Conservation (phyloP, 208 protist genomes). For the Crithidia expoeki region DNA sequence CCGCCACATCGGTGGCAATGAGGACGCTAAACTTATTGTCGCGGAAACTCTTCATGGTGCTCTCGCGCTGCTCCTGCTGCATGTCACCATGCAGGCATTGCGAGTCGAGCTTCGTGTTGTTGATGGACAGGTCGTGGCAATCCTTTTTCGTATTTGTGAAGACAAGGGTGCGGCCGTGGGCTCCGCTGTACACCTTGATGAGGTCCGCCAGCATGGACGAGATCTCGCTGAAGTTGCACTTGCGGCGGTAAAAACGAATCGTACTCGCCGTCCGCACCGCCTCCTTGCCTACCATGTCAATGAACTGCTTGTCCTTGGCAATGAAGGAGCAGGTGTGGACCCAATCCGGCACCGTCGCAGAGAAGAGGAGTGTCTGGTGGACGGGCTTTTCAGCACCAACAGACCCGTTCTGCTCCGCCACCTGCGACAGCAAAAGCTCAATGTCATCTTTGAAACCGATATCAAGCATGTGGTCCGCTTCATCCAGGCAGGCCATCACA, state of each 20-base stretch:
- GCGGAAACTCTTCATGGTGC: slow-evolving; percentile 94
- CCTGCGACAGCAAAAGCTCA: slow-evolving; percentile 93
- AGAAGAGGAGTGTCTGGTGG: slow-evolving; percentile 95
- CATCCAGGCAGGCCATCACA: slow-evolving; percentile 97
- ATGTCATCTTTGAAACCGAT: slow-evolving; percentile 97
- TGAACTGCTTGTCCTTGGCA: slow-evolving; percentile 89
- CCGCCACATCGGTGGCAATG: slow-evolving; percentile 94
- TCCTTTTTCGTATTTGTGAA: slow-evolving; percentile 95
- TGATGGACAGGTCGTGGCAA: slow-evolving; percentile 90
- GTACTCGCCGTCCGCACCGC: slow-evolving; percentile 94
- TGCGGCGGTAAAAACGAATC: slow-evolving; percentile 87
- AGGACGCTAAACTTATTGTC: slow-evolving; percentile 93
- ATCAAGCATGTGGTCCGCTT: slow-evolving; percentile 99
- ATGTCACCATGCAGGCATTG: slow-evolving; percentile 97
- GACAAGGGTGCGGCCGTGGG: slow-evolving; percentile 85
- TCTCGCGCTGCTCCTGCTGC: slow-evolving; percentile 92
- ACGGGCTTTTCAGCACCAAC: slow-evolving; percentile 70
- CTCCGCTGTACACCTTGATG: slow-evolving; percentile 90
- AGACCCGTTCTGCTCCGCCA: slow-evolving; percentile 92
- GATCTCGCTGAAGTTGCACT: slow-evolving; percentile 92
- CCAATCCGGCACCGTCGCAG: slow-evolving; percentile 93
- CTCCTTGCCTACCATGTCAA: slow-evolving; percentile 94
- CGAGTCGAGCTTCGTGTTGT: slow-evolving; percentile 90
- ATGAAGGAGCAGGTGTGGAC: slow-evolving; percentile 86
- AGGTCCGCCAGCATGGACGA: slow-evolving; percentile 92